A percentile compares a stretch with the other conserved stretches of the same genome.
Conservation (phyloP, 345 rosid species). For the Corymbia maculata region DNA sequence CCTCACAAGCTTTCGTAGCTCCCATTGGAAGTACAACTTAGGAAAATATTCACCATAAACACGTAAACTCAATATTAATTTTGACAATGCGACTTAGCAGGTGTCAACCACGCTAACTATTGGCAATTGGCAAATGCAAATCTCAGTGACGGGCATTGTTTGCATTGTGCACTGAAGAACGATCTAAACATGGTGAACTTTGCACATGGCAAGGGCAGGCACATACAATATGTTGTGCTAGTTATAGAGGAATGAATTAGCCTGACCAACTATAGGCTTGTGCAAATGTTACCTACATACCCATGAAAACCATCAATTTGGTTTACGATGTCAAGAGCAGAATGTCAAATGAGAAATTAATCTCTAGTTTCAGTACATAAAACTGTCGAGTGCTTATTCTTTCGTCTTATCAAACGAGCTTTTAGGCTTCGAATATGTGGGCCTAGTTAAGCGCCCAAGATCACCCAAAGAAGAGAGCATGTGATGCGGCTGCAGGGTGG, state of each 20-base stretch:
- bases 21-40: slow-evolving; percentile 20
- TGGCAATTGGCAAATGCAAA: background rate
- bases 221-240: background rate
- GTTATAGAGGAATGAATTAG: background rate
- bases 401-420: background rate
- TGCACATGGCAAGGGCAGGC: too few relatives aligned
- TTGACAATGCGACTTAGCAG: background rate
- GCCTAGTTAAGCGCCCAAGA: background rate
- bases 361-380: too few relatives aligned
- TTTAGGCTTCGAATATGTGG: background rate
- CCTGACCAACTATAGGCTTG: background rate
- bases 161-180: background rate
- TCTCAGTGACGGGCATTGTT: too few relatives aligned
- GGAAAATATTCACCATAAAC: background rate
- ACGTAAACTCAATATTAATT: background rate
- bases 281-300: background rate
- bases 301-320: background rate
- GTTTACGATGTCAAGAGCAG: background rate
- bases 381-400: background rate
- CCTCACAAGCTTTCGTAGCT: slow-evolving; percentile 65
- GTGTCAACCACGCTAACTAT: background rate
- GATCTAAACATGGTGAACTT: too few relatives aligned
- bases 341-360: too few relatives aligned
- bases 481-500: background rate
- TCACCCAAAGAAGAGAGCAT: background rate